Percentiles rank a stretch among this genome's conserved stretches.
These are phyloP conservation scores for Aspergillus panamensis DNA, from an alignment of 495 filamentous ascomycete species.

Conservation along the genomic window DNA sequence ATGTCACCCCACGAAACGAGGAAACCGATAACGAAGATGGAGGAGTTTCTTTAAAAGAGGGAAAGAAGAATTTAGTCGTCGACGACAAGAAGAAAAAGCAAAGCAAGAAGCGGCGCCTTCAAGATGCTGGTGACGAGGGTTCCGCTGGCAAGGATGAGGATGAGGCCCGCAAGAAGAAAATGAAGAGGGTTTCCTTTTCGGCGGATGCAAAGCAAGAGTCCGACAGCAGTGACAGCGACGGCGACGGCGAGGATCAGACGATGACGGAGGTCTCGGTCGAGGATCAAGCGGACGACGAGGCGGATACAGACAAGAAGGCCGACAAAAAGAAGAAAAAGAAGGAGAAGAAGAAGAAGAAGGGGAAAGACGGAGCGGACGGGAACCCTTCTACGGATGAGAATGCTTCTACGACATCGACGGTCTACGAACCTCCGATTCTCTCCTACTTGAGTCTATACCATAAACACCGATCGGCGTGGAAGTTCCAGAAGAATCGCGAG, in stretches of 20 bases:
- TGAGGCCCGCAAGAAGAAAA: constrained; percentile 21
- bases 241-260: constrained; percentile 11
- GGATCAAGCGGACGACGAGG: constrained; percentile 26
- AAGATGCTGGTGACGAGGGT: constrained; percentile 8
- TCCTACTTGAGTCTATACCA: constrained; percentile 70
- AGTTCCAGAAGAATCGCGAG: constrained; percentile 90
- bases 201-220: constrained; percentile 58
- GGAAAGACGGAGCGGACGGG: background rate
- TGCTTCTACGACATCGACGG: constrained; percentile 10
- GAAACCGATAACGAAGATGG: constrained; percentile 3
- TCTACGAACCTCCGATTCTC: constrained; percentile 58
- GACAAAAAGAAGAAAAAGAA: constrained; percentile 32
- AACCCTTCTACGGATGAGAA: background rate
- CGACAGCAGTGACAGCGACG: constrained; percentile 40
- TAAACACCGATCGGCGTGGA: constrained; percentile 66
- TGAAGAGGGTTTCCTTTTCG: constrained; percentile 65
- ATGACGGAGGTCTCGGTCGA: constrained; percentile 4
- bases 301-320: constrained; percentile 33
- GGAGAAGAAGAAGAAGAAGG: constrained; percentile 22
- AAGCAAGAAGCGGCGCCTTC: constrained; percentile 17
- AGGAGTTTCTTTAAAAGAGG: background rate
- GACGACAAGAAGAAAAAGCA: constrained; percentile 25
- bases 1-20: background rate
- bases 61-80: constrained; percentile 2
- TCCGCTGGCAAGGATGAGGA: background rate